Evolutionary conservation across 495 filamentous ascomycete species (phyloP), one percentile per base, ranked within the genome.

Genomic region (Chaetomium cochliodes): DNA sequence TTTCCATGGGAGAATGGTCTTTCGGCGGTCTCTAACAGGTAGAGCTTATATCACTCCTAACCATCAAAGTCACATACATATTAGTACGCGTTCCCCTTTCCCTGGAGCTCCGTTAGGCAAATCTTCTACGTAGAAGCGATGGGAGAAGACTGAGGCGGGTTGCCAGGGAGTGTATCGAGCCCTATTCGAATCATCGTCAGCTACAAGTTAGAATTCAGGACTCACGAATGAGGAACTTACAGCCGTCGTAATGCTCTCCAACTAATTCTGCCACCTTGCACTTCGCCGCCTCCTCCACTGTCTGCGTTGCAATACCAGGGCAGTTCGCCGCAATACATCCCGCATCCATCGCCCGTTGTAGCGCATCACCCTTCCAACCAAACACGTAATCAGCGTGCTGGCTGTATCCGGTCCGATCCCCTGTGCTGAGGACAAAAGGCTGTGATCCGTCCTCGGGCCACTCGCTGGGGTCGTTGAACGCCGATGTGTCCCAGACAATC

Each of bases 391-490:
- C 70, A 0, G 68, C 74, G 7, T 75, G 73, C 1, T 66, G 67
- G 12, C 73, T 70, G 30, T 65, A 74, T 0, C 74, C 73, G 15
- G 65, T 68, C 16, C 67, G 60, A 61, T 79, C 71, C 47, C 74
- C 76, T 65, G 76, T 75, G 49, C 69, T 73, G 73, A 76, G 76
- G 3, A 78, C 70, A 62, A 81, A 81, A 0, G 78, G 77, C 60
- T 78, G 74, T 52, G 70, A 71, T 65, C 74, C 74, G 56, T 78
- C 76, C 55, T 74, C 69, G 11, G 78, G 78, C 77, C 78, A 79
- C 22, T 71, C 56, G 16, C 63, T 70, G 13, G 63, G 65, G 67
- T 76, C 69, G 66, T 78, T 75, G 70, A 75, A 75, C 56, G 54
- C 16, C 12, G 66, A 65, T 1, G 71, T 77, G 44, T 75, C 73